A percentile compares a stretch with the other conserved stretches of the same genome.
These are phyloP conservation scores for Solanum etuberosum DNA, from an alignment of 257 asterid genomes.

Conservation along the genomic window DNA sequence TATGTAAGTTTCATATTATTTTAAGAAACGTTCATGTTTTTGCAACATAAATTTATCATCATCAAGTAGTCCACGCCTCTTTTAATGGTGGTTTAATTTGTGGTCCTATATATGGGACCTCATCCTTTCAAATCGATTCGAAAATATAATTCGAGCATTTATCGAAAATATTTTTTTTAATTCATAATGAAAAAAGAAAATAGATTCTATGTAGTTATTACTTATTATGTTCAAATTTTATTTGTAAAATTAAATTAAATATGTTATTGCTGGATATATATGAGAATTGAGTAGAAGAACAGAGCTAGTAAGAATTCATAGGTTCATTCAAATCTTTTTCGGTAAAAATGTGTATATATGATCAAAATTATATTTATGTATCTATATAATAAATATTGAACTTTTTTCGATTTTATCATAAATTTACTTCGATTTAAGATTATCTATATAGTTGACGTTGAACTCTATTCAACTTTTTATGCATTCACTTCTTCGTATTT, in stretches of 20 bases:
- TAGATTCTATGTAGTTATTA: no score
- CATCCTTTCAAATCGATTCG: neutral
- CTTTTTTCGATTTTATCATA: no score
- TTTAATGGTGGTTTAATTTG: neutral
- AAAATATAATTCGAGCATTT: rapidly evolving
- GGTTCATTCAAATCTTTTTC: neutral
- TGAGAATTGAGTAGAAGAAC: no score
- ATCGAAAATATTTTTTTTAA: neutral
- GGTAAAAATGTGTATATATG: no score
- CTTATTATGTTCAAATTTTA: rapidly evolving
- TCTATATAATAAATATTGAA: no score
- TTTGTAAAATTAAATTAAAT: neutral
- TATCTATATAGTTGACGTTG: no score
- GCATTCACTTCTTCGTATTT: no score
- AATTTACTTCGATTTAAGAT: no score
- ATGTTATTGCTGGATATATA: no score
- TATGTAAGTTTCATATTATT: neutral
- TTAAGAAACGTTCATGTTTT: neutral
- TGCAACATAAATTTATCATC: neutral
- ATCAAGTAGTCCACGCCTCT: neutral
- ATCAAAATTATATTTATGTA: no score
- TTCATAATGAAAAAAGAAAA: no score
- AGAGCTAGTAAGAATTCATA: no score
- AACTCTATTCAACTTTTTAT: neutral
- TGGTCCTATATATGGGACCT: neutral